Base-by-base conservation (phyloP, 1,284 basidiomycete genomes). In the Erythrobasidium hasegawianum region DNA sequence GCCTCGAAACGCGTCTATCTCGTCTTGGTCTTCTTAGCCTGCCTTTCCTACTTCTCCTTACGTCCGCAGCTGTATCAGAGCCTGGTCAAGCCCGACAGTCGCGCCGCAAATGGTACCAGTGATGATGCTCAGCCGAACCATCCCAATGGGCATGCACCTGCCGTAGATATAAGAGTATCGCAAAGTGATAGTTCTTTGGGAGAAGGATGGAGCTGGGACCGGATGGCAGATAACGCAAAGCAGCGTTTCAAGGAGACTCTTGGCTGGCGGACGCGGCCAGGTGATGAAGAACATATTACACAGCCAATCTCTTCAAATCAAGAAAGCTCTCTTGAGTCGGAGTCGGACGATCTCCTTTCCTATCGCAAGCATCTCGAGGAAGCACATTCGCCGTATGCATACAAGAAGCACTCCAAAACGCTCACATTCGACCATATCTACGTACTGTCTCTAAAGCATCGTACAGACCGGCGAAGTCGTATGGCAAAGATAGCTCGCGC, bases 391-490 rank as follows among this genome's bases (percentile, higher is more conserved):
- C 55, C 55, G 13, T 56, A 65, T 52, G 11, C 55, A 2, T 65
- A 65, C 33, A n/a, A 20, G 14, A 33, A 41, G 16, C 61, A 64
- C 24, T 69, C 70, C n/a, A 38, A 68, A 0, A 72, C 72, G 1
- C 67, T 75, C 43, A 65, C 68, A 3, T 76, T 76, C 62, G 55
- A 59, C 41, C 69, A 71, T 56, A 74, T 76, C 58, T 75, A 76
- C 47, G 73, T 75, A 57, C 66, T 76, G 41, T 73, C 73, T 7
- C 69, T 76, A 1, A 70, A 73, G 1, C 54, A 64, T 14, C 59
- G 74, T 4, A 33, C 49, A 0, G 74, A 75, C 59, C 69, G 75
- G 1, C 55, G 74, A 2, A n/a, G 49, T 1, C 58, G 65, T 13
- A 76, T 76, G 71, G 22, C 4, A 13, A 65, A 69, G 14, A 70